A percentile compares a stretch with the other conserved stretches of the same genome.
phyloP scores from a whole-genome alignment of 768 basidiomycete genomes.

The Sporobolomyces roseus region DNA sequence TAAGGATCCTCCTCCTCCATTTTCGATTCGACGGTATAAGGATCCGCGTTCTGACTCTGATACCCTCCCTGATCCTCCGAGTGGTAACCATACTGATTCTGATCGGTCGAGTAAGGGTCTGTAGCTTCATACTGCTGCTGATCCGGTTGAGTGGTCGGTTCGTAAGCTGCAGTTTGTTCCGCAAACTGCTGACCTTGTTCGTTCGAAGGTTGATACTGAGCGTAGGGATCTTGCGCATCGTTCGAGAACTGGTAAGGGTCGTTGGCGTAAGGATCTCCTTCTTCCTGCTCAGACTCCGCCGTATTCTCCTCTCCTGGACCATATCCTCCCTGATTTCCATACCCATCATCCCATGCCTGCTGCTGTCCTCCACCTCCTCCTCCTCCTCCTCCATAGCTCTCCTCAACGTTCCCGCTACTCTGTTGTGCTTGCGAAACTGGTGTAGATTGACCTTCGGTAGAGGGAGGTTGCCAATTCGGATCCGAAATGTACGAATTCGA shows the following conservation, averaged over 20 bases:
- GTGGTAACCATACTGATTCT: neutral
- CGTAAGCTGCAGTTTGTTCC: too few relatives aligned
- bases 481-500: conserved; percentile 37
- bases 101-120: neutral
- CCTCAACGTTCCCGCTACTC: too few relatives aligned
- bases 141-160: too few relatives aligned
- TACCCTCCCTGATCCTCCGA: neutral
- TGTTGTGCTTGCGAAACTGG: too few relatives aligned
- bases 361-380: neutral
- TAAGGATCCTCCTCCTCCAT: conserved; percentile 3
- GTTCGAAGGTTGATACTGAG: neutral
- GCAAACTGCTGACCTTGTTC: too few relatives aligned
- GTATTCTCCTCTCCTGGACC: too few relatives aligned
- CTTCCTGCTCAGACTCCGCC: too few relatives aligned
- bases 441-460: too few relatives aligned
- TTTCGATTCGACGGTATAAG: conserved; percentile 3
- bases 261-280: conserved; percentile 14
- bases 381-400: too few relatives aligned
- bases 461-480: conserved; percentile 19
- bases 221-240: conserved; percentile 7
- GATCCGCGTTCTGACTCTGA: neutral
- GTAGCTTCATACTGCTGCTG: too few relatives aligned
- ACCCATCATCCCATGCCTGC: too few relatives aligned
- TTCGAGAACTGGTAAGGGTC: conserved; percentile 10
- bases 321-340: too few relatives aligned